phyloP scores from a whole-genome alignment of 257 asterid species.

The Salvia rosmarinus region DNA sequence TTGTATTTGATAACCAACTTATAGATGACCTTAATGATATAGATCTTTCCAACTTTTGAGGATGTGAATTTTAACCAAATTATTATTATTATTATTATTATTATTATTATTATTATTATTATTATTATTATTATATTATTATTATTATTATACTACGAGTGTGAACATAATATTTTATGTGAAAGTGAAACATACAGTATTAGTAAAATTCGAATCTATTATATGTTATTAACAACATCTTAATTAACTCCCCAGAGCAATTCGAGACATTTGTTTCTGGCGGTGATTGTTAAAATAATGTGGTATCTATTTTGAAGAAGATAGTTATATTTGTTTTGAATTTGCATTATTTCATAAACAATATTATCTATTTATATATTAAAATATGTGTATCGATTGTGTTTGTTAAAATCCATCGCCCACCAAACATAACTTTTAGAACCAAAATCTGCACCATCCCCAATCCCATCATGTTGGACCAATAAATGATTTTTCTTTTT shows the following conservation, averaged over 20 bases:
- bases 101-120: not conserved
- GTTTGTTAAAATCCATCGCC: not conserved
- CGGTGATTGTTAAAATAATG: not conserved
- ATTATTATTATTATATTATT: not conserved
- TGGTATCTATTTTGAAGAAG: not conserved
- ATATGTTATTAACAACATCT: not conserved
- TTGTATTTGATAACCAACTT: not conserved
- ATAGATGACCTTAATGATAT: constrained; percentile 20
- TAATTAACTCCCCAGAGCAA: not conserved
- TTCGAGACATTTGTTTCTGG: not conserved
- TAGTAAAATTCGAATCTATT: no score
- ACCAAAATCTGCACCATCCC: not conserved
- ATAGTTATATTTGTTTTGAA: no score
- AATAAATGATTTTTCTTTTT: not conserved
- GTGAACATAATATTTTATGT: no score
- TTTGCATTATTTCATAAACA: no score
- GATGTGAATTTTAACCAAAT: constrained; percentile 12
- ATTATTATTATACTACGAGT: not conserved
- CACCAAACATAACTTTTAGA: not conserved
- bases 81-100: not conserved
- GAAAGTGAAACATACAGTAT: no score
- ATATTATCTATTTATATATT: no score
- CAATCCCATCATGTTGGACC: not conserved
- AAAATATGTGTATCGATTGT: not conserved
- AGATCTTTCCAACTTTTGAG: constrained; percentile 30